Evolutionary conservation across 2,329 filamentous ascomycete genomes (phyloP).

Genomic region (Trichoderma hamatum): DNA sequence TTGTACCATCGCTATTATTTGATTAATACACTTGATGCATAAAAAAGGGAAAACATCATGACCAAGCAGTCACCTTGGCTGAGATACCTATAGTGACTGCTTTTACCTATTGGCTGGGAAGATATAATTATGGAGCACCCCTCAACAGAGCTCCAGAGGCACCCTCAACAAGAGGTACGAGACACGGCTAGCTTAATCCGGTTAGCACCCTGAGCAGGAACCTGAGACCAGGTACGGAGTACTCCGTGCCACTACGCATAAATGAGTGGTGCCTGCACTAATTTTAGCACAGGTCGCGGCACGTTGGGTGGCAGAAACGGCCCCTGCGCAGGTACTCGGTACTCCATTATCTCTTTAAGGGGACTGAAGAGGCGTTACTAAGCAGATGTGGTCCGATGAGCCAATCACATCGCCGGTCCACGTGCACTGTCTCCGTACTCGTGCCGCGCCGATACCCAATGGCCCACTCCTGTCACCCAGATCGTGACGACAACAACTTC

Average conservation of each 20-base stretch:
- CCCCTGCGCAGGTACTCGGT: neutral
- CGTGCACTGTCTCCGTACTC: constrained; percentile 3
- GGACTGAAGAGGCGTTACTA: constrained; percentile 12
- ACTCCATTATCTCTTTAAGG: neutral
- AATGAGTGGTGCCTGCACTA: constrained; percentile 5
- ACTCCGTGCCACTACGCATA: neutral
- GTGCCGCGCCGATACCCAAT: neutral
- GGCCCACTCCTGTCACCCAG: constrained; percentile 5
- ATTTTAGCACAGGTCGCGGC: neutral
- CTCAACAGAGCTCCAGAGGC: no score
- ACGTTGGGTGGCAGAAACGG: neutral
- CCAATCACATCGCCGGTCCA: constrained; percentile 13
- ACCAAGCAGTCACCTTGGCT: no score
- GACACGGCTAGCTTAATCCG: neutral
- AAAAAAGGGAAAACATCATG: no score
- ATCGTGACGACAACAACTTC: constrained; percentile 26
- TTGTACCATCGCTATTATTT: no score
- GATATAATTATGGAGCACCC: neutral
- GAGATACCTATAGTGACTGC: no score
- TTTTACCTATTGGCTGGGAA: neutral
- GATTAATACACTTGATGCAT: no score
- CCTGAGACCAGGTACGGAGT: neutral
- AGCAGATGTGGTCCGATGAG: neutral
- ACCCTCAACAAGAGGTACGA: no score
- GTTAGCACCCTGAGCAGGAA: neutral